Conservation (phyloP, 1,139 yeast genomes). For the Entelexis sorbosivorans region DNA sequence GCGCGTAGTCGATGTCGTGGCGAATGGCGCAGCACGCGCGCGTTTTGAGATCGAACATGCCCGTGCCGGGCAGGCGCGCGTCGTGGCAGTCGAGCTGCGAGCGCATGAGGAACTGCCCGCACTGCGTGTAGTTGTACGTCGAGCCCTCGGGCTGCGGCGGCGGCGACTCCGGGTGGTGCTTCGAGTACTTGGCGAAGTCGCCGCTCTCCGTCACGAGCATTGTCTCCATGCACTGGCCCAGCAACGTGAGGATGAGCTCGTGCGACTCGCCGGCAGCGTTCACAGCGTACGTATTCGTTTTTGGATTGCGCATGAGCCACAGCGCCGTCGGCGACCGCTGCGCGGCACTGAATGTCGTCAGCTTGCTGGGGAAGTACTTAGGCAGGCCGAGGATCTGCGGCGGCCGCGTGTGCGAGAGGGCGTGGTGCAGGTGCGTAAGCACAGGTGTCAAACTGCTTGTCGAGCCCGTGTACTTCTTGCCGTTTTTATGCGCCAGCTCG, state of each 20-base stretch:
- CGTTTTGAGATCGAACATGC: constrained; percentile 84
- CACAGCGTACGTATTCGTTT: constrained; percentile 44
- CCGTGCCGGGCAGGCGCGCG: constrained; percentile 70
- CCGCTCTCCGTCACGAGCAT: constrained; percentile 50
- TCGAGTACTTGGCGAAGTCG: constrained; percentile 20
- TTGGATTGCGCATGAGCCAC: constrained; percentile 33
- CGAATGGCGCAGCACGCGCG: constrained; percentile 83
- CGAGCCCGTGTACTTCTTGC: constrained; percentile 54
- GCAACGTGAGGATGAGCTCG: constrained; percentile 59
- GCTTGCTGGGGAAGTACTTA: constrained; percentile 32
- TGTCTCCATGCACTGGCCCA: constrained; percentile 72
- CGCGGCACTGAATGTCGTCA: constrained; percentile 30
- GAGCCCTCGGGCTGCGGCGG: constrained; percentile 23
- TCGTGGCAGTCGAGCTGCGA: constrained; percentile 87
- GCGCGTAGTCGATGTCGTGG: constrained; percentile 59
- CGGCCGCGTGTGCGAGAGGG: constrained; percentile 52
- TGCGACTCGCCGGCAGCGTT: constrained; percentile 58
- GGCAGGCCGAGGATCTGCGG: constrained; percentile 39
- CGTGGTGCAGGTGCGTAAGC: constrained; percentile 59
- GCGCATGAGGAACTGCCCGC: constrained; percentile 64
- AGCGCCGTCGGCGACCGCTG: constrained; percentile 37
- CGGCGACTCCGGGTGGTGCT: constrained; percentile 20
- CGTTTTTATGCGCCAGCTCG: constrained; percentile 36
- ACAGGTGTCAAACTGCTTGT: constrained; percentile 80
- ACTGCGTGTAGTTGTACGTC: constrained; percentile 59